These are phyloP conservation scores for Xylaria sp. DNA, from an alignment of 2,329 filamentous ascomycete species.

Conservation along the genomic window DNA sequence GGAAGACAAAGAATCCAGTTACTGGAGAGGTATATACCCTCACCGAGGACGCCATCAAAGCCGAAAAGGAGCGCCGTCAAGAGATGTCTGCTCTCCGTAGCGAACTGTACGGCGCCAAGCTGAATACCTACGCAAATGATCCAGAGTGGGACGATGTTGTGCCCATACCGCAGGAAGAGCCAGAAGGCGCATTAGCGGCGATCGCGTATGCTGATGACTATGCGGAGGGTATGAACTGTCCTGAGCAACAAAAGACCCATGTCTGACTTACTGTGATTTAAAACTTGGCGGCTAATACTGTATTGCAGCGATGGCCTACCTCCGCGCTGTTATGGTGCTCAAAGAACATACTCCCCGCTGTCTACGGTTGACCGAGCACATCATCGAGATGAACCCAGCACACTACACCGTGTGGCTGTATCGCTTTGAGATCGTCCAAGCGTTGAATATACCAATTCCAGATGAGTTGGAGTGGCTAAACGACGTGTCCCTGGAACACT, in stretches of 20 bases:
- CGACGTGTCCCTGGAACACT: conserved; percentile 76
- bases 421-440: conserved; percentile 78
- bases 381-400: conserved; percentile 92
- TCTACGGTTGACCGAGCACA: conserved; percentile 81
- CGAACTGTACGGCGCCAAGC: conserved; percentile 56
- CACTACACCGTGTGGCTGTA: conserved; percentile 99
- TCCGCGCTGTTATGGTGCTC: conserved; percentile 88
- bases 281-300: conserved; percentile 13
- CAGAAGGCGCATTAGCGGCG: conserved; percentile 81
- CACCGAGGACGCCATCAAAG: conserved; percentile 49
- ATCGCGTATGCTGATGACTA: conserved; percentile 94
- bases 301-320: conserved; percentile 78
- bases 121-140: conserved; percentile 63
- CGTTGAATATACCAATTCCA: conserved; percentile 66
- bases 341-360: conserved; percentile 83
- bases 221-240: conserved; percentile 65
- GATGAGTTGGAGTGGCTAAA: conserved; percentile 89
- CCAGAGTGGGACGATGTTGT: conserved; percentile 83
- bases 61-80: conserved; percentile 53
- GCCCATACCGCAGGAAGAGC: conserved; percentile 84
- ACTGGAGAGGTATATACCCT: conserved; percentile 22
- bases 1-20: conserved; percentile 30
- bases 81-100: conserved; percentile 58
- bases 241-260: neutral
- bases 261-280: neutral